phyloP scores from a whole-genome alignment of 2,329 filamentous ascomycete genomes.

The Diaporthe citriasiana region DNA sequence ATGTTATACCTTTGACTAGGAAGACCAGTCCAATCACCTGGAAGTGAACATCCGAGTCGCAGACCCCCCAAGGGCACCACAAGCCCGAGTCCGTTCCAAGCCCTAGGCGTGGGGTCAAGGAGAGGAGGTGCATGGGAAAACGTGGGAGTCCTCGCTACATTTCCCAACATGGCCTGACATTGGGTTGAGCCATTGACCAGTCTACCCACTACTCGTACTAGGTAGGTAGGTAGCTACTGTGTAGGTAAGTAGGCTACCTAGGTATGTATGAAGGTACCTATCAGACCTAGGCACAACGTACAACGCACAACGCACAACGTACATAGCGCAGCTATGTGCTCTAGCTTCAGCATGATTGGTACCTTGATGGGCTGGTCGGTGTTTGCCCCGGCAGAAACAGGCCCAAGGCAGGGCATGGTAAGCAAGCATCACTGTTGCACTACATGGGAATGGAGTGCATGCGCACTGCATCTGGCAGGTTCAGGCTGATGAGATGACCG shows the following conservation, averaged over 20 bases:
- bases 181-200: neutral
- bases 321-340: neutral
- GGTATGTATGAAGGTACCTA: neutral
- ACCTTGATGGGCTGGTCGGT: slow-evolving; percentile 18
- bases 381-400: slow-evolving; percentile 15
- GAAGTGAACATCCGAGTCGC: neutral
- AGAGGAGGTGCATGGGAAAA: slow-evolving; percentile 18
- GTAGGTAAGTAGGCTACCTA: too few species aligned
- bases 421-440: slow-evolving; percentile 38
- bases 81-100: neutral
- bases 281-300: neutral
- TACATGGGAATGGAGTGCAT: slow-evolving; percentile 22
- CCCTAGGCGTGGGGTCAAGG: slow-evolving; percentile 32
- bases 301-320: neutral
- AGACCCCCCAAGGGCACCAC: neutral
- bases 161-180: slow-evolving; percentile 33
- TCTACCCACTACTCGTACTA: neutral
- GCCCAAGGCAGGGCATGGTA: neutral
- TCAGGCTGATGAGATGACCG: slow-evolving; percentile 12
- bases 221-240: too few species aligned
- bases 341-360: neutral
- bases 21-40: neutral
- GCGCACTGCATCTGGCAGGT: slow-evolving; percentile 41
- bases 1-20: neutral
- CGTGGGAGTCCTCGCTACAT: slow-evolving; percentile 25